These are phyloP conservation scores for Leishmania arabica DNA, from an alignment of 208 protist species.

Conservation along the genomic window DNA sequence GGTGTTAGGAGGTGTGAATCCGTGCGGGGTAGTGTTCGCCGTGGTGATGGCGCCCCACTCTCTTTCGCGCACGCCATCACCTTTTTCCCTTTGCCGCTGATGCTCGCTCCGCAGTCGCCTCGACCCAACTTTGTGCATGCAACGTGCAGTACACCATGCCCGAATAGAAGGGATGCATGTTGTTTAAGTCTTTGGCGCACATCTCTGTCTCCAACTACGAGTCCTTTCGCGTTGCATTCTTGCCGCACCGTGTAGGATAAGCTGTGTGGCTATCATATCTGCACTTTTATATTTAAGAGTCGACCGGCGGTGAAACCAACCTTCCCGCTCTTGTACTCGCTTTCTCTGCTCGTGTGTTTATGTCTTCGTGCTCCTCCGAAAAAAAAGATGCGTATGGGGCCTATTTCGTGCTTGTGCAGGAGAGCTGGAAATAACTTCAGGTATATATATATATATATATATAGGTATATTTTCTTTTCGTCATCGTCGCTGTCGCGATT, in stretches of 20 bases:
- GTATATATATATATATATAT: not conserved
- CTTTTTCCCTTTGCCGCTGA: not conserved
- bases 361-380: not conserved
- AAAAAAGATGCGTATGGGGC: not conserved
- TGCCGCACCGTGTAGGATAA: not conserved
- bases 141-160: not conserved
- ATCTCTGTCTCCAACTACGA: not conserved
- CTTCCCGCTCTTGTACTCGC: not conserved
- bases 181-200: not conserved
- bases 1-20: not conserved
- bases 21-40: not conserved
- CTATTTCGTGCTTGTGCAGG: not conserved
- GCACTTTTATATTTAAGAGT: not conserved
- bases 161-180: not conserved
- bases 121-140: not conserved
- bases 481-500: not conserved
- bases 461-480: not conserved
- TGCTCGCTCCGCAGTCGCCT: not conserved
- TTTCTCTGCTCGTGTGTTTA: not conserved
- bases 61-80: not conserved
- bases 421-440: not conserved
- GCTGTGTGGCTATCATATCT: not conserved
- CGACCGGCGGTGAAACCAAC: not conserved
- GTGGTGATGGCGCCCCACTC: not conserved
- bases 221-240: not conserved